phyloP scores from a whole-genome alignment of 306 rosid species.

The Castanopsis chinensis region DNA sequence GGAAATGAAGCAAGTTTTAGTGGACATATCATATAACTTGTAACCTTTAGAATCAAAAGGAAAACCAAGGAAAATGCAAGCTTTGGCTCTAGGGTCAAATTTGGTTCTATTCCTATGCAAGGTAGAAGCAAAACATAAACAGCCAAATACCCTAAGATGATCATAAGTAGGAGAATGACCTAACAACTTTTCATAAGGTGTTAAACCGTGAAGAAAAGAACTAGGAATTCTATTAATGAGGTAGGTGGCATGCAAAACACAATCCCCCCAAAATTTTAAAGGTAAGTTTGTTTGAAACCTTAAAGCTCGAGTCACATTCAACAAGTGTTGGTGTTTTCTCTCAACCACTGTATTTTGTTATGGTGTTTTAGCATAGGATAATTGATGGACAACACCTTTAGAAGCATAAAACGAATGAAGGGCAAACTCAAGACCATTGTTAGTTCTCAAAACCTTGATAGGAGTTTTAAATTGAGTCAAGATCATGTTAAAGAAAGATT shows the following conservation, averaged over 20 bases:
- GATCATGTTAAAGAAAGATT: too few relatives aligned
- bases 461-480: too few relatives aligned
- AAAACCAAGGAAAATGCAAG: too few relatives aligned
- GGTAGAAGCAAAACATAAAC: background rate
- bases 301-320: background rate
- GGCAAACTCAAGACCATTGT: too few relatives aligned
- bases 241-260: background rate
- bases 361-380: background rate
- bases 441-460: too few relatives aligned
- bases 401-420: too few relatives aligned
- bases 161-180: too few relatives aligned
- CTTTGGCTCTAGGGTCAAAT: background rate
- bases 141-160: background rate
- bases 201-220: background rate
- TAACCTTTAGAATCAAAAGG: too few relatives aligned
- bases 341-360: background rate
- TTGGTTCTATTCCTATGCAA: background rate
- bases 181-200: too few relatives aligned
- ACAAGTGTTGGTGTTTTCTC: background rate
- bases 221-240: background rate
- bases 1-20: background rate
- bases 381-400: background rate
- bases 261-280: background rate
- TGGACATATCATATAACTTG: background rate
- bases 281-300: background rate